Percentiles rank a stretch among this genome's conserved stretches.
Conservation (phyloP, 2,329 filamentous ascomycete species). For the Cladosporium sp. region DNA sequence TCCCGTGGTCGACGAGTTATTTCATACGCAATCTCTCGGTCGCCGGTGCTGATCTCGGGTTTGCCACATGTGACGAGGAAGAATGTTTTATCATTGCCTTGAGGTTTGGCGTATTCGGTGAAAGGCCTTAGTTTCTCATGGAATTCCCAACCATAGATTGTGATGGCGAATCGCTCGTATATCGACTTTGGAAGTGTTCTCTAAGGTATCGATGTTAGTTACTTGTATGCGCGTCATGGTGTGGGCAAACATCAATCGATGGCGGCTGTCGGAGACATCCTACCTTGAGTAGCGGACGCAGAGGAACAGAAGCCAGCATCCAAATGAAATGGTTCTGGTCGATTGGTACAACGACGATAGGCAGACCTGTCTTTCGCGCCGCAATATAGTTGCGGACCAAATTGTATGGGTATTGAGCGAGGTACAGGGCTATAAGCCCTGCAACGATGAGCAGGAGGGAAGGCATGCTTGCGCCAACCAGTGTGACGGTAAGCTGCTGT, state of each 20-base stretch:
- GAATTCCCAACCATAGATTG: constrained; percentile 27
- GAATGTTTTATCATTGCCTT: constrained; percentile 18
- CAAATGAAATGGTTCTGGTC: constrained; percentile 26
- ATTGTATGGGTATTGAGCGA: constrained; percentile 19
- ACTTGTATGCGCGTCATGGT: background rate
- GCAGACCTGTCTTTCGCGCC: constrained; percentile 22
- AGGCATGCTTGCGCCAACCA: constrained; percentile 15
- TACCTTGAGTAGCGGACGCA: constrained; percentile 14
- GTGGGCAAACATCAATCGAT: too few species aligned
- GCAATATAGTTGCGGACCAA: constrained; percentile 22
- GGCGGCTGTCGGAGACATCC: too few species aligned
- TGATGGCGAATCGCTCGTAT: constrained; percentile 19
- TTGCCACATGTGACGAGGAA: constrained; percentile 21
- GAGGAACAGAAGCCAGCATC: constrained; percentile 22
- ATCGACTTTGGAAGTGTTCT: constrained; percentile 19
- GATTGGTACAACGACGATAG: constrained; percentile 24
- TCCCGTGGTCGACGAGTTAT: constrained; percentile 21
- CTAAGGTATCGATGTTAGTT: constrained; percentile 13
- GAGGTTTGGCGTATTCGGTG: constrained; percentile 16
- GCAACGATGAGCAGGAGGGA: constrained; percentile 17
- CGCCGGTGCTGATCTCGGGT: constrained; percentile 23
- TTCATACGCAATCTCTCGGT: constrained; percentile 22
- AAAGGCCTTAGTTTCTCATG: constrained; percentile 19
- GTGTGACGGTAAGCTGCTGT: too few species aligned
- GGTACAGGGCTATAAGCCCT: constrained; percentile 17